Conservation (phyloP, 1,139 yeast species). For the Pneumocystis carinii region DNA sequence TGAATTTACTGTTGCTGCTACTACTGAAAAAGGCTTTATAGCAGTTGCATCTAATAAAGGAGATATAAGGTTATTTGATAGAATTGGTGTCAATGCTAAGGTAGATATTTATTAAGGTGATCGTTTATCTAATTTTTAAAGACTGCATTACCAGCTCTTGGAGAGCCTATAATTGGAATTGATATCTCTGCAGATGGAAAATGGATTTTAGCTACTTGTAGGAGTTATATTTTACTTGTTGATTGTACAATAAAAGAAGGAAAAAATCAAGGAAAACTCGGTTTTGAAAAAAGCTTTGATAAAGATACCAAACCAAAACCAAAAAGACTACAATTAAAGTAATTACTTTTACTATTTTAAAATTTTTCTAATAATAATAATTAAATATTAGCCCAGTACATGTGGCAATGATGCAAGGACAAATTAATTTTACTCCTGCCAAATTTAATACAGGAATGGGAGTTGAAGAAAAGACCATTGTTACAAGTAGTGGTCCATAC, state of each 20-base stretch:
- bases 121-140: background rate
- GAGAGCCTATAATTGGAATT: constrained; percentile 52
- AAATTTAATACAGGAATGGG: constrained; percentile 57
- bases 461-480: constrained; percentile 52
- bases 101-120: background rate
- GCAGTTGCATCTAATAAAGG: constrained; percentile 69
- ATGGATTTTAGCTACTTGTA: constrained; percentile 70
- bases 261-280: constrained; percentile 43
- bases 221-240: constrained; percentile 49
- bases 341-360: background rate
- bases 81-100: constrained; percentile 58
- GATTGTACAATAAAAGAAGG: constrained; percentile 52
- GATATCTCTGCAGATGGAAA: constrained; percentile 68
- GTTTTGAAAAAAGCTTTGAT: constrained; percentile 52
- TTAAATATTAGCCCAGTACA: constrained; percentile 43
- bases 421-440: constrained; percentile 53
- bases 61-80: constrained; percentile 57
- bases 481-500: constrained; percentile 67
- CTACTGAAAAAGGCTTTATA: constrained; percentile 57
- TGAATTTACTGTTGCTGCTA: constrained; percentile 47
- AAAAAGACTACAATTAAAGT: constrained; percentile 40
- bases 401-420: constrained; percentile 43
- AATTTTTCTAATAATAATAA: background rate
- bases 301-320: constrained; percentile 56
- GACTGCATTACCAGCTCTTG: constrained; percentile 65